Base-by-base conservation (phyloP, 805 yeast species). In the Starmera dryadoides region DNA sequence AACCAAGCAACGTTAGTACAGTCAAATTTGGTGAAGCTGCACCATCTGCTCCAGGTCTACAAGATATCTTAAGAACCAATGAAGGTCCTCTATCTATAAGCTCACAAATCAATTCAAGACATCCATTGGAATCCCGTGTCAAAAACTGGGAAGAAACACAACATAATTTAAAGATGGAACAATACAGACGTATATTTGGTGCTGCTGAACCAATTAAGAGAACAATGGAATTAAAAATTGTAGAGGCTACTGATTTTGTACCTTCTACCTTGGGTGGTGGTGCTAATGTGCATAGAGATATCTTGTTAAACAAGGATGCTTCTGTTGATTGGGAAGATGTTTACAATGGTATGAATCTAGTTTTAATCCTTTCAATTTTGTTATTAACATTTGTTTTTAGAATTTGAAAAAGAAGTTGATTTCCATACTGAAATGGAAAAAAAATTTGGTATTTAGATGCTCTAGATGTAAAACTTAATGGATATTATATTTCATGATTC, bases 321-420 rank as follows among this genome's bases (percentile, higher is more conserved):
- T 61, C 77, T 14, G 65, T 91, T 32, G 96, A 86, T 52, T 91
- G 98, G 97, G 98, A 93, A 53, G 98, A 93, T 53, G 73, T 91
- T 17, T 89, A 89, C 59, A 68, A 69, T 21, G 82, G 73, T 58
- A 52, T 40, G 61, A 17, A 15, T 23, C 19, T 20, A 4, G n/a
- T 14, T 14, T 11, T 28, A 7, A 28, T 28, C 15, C 6, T 7
- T 5, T 28, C 10, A 6, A n/a, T 28, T n/a, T 6, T 28, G 15
- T 11, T 28, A 29, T 9, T 29, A 29, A 15, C 18, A n/a, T 29
- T 29, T 15, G 7, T 39, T 7, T 40, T 25, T 46, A 56, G 74
- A 75, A 37, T 56, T 68, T 45, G 70, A 66, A 46, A 57, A 56
- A 21, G 49, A 42, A 25, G 30, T 31, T 25, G 86, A 80, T 52